Base-by-base conservation (phyloP, 176 grass and related monocot genomes). In the Typha latifolia region DNA sequence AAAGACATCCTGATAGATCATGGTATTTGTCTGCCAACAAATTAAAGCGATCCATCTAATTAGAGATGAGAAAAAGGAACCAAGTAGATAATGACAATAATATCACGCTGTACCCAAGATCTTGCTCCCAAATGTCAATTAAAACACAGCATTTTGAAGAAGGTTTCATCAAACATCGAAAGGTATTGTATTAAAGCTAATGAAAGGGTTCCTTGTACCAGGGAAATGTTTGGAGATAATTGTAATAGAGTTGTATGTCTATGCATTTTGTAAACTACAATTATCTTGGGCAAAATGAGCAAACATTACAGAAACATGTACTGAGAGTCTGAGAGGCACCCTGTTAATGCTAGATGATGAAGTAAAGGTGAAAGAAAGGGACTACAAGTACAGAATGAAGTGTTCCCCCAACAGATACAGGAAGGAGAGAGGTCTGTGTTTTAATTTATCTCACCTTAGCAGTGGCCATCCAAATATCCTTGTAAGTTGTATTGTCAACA, bases 401-500 rank as follows among this genome's bases (percentile, higher is more conserved):
- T 37, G 34, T 37, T 6, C 0, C 5, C 34, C n/a, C 52, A 2
- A 57, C 52, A 20, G 52, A 57, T 9, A 18, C 51, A 57, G 52
- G n/a, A 18, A 69, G 15, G 14, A 51, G 20, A 15, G 14, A 31
- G 14, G 12, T 47, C 34, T 12, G 27, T 48, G 34, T 69, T 24
- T 62, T 37, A 20, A 19, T 4, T 53, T 57, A 20, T 23, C 62
- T 81, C 63, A 92, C 89, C 84, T 92, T 77, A 61, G 84, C 89
- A 62, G 81, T 92, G 49, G 70, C 84, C 89, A 92, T 85, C 84
- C 89, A 92, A 48, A 87, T 85, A 51, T 74, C 77, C 51, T 71
- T 85, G 72, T 92, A 92, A 2, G 76, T 76, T 64, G 72, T 73
- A 69, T 79, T 72, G 34, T 77, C 72, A 47, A 92, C 72, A 48